phyloP scores from a whole-genome alignment of 257 asterid species.

The Rhazya stricta region DNA sequence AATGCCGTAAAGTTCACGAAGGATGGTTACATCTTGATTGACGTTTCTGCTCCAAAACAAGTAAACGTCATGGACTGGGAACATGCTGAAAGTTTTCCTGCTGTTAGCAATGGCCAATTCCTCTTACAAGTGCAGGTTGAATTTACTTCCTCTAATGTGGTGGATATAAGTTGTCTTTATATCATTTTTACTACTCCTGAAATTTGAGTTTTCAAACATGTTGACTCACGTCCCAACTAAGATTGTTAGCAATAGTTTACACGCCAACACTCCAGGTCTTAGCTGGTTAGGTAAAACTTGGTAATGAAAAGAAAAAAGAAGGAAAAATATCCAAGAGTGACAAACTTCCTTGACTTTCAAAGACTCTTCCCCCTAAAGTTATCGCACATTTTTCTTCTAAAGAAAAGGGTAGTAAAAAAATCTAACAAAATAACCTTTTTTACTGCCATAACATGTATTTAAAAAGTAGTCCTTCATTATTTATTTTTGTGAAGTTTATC shows the following conservation, averaged over 20 bases:
- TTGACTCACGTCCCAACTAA: not conserved
- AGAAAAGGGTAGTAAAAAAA: not conserved
- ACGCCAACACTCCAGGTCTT: not conserved
- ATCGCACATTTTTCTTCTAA: not conserved
- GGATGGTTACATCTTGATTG: conserved; percentile 50
- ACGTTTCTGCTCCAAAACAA: conserved; percentile 53
- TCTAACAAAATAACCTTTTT: not conserved
- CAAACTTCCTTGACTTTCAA: not conserved
- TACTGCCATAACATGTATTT: not conserved
- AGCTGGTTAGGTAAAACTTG: not conserved
- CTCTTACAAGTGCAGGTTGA: conserved; percentile 59
- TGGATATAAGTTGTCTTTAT: not conserved
- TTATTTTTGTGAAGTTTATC: not conserved
- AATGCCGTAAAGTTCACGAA: conserved; percentile 72
- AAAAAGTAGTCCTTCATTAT: not conserved
- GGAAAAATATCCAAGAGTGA: not conserved
- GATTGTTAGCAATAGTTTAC: not conserved
- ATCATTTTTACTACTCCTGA: not conserved
- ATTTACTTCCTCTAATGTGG: conserved; percentile 6
- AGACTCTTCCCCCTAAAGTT: not conserved
- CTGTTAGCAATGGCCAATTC: conserved; percentile 44
- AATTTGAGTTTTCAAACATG: not conserved
- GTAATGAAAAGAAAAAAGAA: not conserved
- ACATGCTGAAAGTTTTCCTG: conserved; percentile 37
- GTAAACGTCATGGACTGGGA: conserved; percentile 46